Percentiles rank a stretch among this genome's conserved stretches.
These are phyloP conservation scores for Ceratocystis lukuohia DNA, from an alignment of 2,329 filamentous ascomycete genomes.

Conservation along the genomic window DNA sequence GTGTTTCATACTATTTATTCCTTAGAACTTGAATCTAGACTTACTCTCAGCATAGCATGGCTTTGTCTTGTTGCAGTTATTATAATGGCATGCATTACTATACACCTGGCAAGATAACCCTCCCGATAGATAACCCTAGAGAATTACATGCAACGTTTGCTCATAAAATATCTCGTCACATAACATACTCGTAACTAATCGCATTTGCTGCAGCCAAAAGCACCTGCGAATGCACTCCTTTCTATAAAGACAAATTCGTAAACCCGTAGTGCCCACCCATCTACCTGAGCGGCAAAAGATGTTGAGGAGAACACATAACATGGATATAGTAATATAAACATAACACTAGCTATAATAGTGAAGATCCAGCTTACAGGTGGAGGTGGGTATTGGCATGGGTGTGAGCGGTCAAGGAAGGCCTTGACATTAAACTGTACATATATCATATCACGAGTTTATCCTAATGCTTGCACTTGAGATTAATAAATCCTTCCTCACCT, in stretches of 20 bases:
- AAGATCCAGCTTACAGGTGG: not conserved
- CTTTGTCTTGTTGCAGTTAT: too few relatives aligned
- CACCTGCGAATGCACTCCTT: not conserved
- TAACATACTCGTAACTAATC: too few relatives aligned
- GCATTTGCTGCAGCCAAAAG: not conserved
- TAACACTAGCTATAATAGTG: not conserved
- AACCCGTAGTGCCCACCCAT: not conserved
- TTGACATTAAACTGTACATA: not conserved
- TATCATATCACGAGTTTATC: not conserved
- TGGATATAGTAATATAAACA: not conserved
- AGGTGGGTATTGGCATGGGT: not conserved
- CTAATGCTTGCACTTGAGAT: too few relatives aligned
- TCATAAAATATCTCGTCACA: not conserved
- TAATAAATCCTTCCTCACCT: too few relatives aligned
- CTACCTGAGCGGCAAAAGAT: not conserved
- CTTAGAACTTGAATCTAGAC: too few relatives aligned
- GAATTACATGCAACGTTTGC: not conserved
- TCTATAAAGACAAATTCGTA: not conserved
- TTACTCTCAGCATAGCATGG: too few relatives aligned
- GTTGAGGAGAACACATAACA: not conserved
- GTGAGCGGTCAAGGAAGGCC: not conserved
- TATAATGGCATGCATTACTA: not conserved
- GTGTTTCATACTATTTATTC: too few relatives aligned
- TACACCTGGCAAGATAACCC: not conserved
- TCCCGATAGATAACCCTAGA: not conserved